Base-by-base conservation (phyloP, 2,329 filamentous ascomycete species). In the Coniella lustricola region DNA sequence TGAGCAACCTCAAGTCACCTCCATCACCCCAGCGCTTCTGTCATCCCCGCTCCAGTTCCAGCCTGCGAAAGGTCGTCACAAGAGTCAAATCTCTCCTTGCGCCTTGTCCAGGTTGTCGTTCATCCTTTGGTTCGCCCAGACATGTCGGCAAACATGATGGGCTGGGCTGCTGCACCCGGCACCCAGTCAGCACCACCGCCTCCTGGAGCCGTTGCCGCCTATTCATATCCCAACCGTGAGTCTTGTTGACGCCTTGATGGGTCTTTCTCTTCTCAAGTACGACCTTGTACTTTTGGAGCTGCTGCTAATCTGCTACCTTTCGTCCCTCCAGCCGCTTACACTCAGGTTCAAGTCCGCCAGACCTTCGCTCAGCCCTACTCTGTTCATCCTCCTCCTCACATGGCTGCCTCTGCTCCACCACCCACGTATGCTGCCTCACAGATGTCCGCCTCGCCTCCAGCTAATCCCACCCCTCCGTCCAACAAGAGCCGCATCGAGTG, bases 401-500 rank as follows among this genome's bases (percentile, higher is more conserved):
- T 49, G 44, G 51, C 44, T 42, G 48, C 29, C 25, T 44, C 44
- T 47, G 48, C 50, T 53, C 53, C 39, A 50, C 47, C 55, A 49
- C 55, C 48, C 17, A 21, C 53, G 32, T 62, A 58, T 59, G 56
- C 54, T 56, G 49, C 52, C 46, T 37, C 56, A 36, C 57, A 58
- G 43, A 29, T 49, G 52, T 50, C 55, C 47, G 41, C 56, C 53
- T 50, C 56, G 47, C 53, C 53, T 48, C 49, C 55, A 55, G 51
- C 57, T 59, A 60, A 62, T 62, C 54, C 56, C 55, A 46, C 50
- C 22, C 39, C 61, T 42, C 42, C 57, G 53, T 47, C 68, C 54
- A 73, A 75, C 64, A 69, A 75, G 62, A 14, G 25, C n/a, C 87
- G 85, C 70, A 82, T 85, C 59, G 81, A 85, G 58, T 97, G 89